Evolutionary conservation across 257 asterid species (phyloP).

Genomic region (Anisodus tanguticus): DNA sequence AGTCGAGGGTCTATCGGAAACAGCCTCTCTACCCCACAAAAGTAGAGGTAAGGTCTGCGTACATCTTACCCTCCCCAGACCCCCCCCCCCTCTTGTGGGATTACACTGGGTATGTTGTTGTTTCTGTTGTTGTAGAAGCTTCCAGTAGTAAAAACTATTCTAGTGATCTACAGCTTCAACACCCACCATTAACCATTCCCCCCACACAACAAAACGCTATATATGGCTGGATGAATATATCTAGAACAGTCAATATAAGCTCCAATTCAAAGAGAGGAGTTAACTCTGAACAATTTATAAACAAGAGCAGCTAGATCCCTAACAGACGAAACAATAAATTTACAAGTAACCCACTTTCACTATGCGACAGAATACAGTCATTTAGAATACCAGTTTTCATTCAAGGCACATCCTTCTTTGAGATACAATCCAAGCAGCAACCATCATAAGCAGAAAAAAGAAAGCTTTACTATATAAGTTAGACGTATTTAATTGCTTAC

Average conservation of each 20-base stretch:
- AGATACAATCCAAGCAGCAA: not conserved
- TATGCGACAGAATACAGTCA: not conserved
- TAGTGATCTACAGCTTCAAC: slow-evolving; percentile 10
- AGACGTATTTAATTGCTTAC: slow-evolving; percentile 49
- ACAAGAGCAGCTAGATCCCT: slow-evolving; percentile 12
- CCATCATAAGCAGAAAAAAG: not conserved
- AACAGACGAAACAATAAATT: not conserved
- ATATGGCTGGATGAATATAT: not conserved
- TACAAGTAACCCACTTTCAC: not conserved
- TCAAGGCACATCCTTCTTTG: not conserved
- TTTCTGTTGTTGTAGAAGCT: not conserved
- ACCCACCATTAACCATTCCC: not conserved
- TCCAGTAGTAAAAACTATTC: slow-evolving; percentile 6
- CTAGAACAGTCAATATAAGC: not conserved
- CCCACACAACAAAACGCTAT: not conserved
- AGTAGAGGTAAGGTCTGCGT: too few relatives aligned
- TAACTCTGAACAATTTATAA: not conserved
- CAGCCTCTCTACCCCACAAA: too few relatives aligned
- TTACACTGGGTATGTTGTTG: too few relatives aligned
- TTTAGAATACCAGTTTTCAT: not conserved
- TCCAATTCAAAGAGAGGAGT: slow-evolving; percentile 25
- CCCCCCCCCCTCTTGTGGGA: too few relatives aligned
- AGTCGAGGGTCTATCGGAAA: not conserved
- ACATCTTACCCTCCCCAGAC: too few relatives aligned
- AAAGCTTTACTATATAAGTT: not conserved